phyloP scores from a whole-genome alignment of 257 asterid species.

The Capsicum baccatum region DNA sequence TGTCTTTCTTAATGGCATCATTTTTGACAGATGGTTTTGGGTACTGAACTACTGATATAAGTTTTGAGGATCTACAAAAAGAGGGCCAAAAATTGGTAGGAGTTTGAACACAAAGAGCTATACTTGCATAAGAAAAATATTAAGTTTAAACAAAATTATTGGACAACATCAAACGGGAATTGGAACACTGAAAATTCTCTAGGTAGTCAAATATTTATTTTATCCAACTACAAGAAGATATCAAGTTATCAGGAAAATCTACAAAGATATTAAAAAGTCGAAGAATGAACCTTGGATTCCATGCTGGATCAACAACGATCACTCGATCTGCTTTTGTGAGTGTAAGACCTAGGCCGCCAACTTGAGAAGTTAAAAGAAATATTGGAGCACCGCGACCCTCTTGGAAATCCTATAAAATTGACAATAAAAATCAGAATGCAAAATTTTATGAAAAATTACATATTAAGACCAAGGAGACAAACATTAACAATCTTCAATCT shows the following conservation, averaged over 20 bases:
- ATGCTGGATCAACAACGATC: slow-evolving; percentile 96
- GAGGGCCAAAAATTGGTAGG: not conserved
- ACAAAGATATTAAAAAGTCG: slow-evolving; percentile 2
- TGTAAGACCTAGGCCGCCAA: slow-evolving; percentile 97
- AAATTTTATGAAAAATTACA: slow-evolving; percentile 9
- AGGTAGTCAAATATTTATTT: not conserved
- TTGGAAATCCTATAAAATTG: slow-evolving; percentile 77
- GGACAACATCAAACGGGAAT: slow-evolving; percentile 2
- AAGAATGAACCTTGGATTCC: slow-evolving; percentile 87
- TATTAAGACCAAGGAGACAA: slow-evolving; percentile 35
- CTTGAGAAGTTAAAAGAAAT: slow-evolving; percentile 92
- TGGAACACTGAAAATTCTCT: not conserved
- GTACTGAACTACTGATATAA: not conserved
- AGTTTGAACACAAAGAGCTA: not conserved
- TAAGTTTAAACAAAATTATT: not conserved
- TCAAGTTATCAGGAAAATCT: not conserved
- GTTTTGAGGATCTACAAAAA: not conserved
- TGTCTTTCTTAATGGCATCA: not conserved
- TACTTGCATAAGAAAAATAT: not conserved
- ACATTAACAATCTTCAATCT: slow-evolving; percentile 86
- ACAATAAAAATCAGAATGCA: slow-evolving; percentile 26
- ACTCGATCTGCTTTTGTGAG: slow-evolving; percentile 97
- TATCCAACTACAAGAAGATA: not conserved
- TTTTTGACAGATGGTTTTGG: slow-evolving; percentile 6
- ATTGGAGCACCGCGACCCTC: slow-evolving; percentile 80